A percentile compares a stretch with the other conserved stretches of the same genome.
phyloP scores from a whole-genome alignment of 2,329 filamentous ascomycete genomes.

The Tympanopsis confertula region DNA sequence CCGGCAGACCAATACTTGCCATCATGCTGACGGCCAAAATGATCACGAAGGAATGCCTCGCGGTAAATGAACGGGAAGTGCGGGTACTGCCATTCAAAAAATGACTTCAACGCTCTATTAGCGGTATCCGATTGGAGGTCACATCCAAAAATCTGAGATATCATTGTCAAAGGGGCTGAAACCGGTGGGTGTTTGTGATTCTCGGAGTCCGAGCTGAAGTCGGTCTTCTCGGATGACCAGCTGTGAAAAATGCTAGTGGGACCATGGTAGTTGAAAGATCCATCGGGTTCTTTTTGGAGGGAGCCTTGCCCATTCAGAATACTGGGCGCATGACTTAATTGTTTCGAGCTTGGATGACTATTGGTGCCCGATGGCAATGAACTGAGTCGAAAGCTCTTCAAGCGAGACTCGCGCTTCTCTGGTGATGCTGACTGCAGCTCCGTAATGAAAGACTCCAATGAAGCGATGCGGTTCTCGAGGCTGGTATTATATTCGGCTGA shows the following conservation, averaged over 20 bases:
- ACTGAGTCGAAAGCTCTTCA: constrained; percentile 4
- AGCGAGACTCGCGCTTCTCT: background rate
- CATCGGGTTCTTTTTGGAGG: too few relatives aligned
- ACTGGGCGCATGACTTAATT: constrained; percentile 5
- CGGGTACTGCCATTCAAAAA: constrained; percentile 16
- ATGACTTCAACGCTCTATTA: constrained; percentile 8
- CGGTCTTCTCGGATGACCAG: constrained; percentile 1
- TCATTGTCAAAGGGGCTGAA: too few relatives aligned
- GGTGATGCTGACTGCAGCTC: background rate
- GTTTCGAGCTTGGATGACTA: constrained; percentile 1
- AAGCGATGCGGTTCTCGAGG: constrained; percentile 12
- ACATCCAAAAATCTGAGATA: constrained; percentile 13
- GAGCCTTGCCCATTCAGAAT: constrained; percentile 2
- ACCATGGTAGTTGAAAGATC: constrained; percentile 8
- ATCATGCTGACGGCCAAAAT: constrained; percentile 6
- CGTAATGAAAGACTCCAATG: constrained; percentile 8
- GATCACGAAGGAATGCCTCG: constrained; percentile 13
- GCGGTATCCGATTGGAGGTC: constrained; percentile 9
- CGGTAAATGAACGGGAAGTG: constrained; percentile 19
- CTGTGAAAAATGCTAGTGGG: constrained; percentile 12
- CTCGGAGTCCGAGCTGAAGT: constrained; percentile 5
- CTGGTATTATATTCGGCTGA: constrained; percentile 15
- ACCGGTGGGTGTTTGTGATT: constrained; percentile 9
- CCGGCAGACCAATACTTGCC: constrained; percentile 15
- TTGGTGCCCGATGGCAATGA: constrained; percentile 4